phyloP scores from a whole-genome alignment of 1,284 basidiomycete genomes.

The Ustilago trichophora region DNA sequence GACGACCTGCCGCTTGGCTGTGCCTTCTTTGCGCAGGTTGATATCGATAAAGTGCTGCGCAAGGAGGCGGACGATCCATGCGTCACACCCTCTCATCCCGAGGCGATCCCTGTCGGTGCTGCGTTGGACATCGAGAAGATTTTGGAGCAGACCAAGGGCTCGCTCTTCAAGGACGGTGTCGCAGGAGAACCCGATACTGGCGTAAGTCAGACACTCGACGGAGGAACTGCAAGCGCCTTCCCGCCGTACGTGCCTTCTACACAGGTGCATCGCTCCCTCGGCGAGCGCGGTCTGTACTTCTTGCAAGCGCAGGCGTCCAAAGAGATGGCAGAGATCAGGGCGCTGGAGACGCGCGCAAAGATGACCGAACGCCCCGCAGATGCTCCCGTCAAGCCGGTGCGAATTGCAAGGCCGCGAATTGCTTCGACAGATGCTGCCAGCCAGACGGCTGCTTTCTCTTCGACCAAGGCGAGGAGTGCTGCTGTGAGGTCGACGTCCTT shows the following conservation, averaged over 20 bases:
- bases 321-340: constrained; percentile 60
- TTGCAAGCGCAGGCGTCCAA: constrained; percentile 63
- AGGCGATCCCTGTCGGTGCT: constrained; percentile 83
- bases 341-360: constrained; percentile 56
- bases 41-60: constrained; percentile 87
- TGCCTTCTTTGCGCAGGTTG: constrained; percentile 96
- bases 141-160: constrained; percentile 69
- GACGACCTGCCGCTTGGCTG: constrained; percentile 87
- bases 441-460: background rate
- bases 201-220: background rate
- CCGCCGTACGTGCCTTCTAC: constrained; percentile 48
- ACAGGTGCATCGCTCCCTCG: constrained; percentile 59
- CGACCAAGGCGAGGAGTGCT: constrained; percentile 12
- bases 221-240: constrained; percentile 4
- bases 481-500: constrained; percentile 5
- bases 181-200: background rate
- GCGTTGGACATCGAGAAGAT: constrained; percentile 79
- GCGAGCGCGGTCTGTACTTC: constrained; percentile 56
- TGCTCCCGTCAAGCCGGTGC: background rate
- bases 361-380: constrained; percentile 21
- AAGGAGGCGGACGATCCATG: constrained; percentile 98
- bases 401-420: constrained; percentile 4
- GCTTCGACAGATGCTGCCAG: constrained; percentile 1
- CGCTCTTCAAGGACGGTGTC: constrained; percentile 39
- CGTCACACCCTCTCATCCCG: constrained; percentile 89